phyloP scores from a whole-genome alignment of 2,329 filamentous ascomycete species.

The Clonostachys chloroleuca region DNA sequence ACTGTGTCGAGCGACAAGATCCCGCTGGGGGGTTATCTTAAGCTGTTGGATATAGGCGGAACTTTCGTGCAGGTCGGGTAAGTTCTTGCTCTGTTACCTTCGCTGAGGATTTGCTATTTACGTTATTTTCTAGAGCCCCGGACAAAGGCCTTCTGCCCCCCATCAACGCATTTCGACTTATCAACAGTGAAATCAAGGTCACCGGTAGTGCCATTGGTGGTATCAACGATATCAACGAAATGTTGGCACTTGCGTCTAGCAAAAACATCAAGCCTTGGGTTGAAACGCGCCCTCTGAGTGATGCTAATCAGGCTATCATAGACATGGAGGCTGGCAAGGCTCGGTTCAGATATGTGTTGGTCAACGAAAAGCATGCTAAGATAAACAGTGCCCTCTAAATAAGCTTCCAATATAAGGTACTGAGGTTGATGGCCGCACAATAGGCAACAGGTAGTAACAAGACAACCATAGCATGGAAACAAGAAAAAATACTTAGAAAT shows the following conservation, averaged over 20 bases:
- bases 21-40: conserved; percentile 53
- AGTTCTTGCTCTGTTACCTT: conserved; percentile 1
- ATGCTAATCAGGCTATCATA: conserved; percentile 46
- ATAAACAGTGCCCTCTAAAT: neutral
- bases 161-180: conserved; percentile 1
- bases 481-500: too few relatives aligned
- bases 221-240: conserved; percentile 38
- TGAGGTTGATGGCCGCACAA: too few relatives aligned
- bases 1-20: conserved; percentile 49
- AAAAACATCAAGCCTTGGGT: conserved; percentile 50
- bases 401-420: too few relatives aligned
- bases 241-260: conserved; percentile 48
- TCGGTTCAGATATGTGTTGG: conserved; percentile 33
- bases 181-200: neutral
- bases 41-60: neutral
- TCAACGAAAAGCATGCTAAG: conserved; percentile 20
- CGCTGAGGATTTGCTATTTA: conserved; percentile 31
- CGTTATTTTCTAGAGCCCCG: conserved; percentile 10
- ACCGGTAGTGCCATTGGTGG: conserved; percentile 2
- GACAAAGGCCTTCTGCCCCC: conserved; percentile 3
- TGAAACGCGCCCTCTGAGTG: conserved; percentile 44
- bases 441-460: too few relatives aligned
- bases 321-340: conserved; percentile 47
- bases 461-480: too few relatives aligned
- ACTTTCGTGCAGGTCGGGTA: conserved; percentile 36